Evolutionary conservation across 306 rosid species (phyloP).

Genomic region (Casuarina cunninghamiana): DNA sequence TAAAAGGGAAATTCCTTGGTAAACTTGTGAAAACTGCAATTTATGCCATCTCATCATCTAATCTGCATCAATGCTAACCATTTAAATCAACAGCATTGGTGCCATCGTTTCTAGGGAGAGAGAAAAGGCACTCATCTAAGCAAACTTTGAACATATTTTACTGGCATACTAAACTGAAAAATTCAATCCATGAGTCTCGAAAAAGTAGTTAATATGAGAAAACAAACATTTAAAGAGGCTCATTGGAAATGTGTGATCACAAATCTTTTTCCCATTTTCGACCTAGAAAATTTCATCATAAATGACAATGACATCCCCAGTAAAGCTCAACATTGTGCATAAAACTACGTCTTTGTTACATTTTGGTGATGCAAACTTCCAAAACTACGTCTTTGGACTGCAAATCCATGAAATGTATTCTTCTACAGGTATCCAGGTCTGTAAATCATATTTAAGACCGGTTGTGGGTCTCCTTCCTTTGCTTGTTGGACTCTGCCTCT

Average conservation of each 20-base stretch:
- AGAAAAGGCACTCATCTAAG: not conserved
- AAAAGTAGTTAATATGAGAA: not conserved
- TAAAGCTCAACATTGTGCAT: not conserved
- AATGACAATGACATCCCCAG: not conserved
- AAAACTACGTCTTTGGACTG: too few species aligned
- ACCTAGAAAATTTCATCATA: not conserved
- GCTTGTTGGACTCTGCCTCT: conserved; percentile 39
- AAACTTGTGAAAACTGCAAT: conserved; percentile 11
- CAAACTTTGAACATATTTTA: not conserved
- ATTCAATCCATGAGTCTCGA: not conserved
- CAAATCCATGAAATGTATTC: conserved; percentile 21
- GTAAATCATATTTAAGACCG: conserved; percentile 58
- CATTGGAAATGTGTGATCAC: not conserved
- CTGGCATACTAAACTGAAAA: not conserved
- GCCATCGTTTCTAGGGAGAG: not conserved
- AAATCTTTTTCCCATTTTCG: not conserved
- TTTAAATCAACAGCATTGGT: not conserved
- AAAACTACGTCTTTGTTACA: too few species aligned
- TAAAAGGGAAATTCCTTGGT: not conserved
- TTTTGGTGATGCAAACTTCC: too few species aligned
- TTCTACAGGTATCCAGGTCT: conserved; percentile 69
- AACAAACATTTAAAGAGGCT: not conserved
- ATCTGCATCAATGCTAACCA: conserved; percentile 48
- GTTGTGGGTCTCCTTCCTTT: conserved; percentile 42
- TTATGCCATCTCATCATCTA: conserved; percentile 37